Evolutionary conservation across 2,329 filamentous ascomycete genomes (phyloP), one percentile per base, ranked within the genome.

Genomic region (Coniosporium tulheliwenetii): DNA sequence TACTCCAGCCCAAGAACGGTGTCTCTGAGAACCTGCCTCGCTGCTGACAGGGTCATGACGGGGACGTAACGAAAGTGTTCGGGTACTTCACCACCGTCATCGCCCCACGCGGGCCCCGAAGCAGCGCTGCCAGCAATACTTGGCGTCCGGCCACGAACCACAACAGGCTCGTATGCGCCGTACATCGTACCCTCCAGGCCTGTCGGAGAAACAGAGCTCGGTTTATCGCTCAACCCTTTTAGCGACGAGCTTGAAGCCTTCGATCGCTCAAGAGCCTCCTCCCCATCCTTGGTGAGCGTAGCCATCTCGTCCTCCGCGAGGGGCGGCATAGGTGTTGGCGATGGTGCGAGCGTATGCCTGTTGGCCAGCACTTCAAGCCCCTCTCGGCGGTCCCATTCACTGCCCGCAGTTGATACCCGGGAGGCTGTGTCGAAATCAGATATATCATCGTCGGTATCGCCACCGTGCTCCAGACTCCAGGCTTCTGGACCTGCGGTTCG

Each of bases 51-150:
- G 1, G 89, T 93, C 63, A 98, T 83, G 61, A 87, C 86, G 12
- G 91, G 91, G 12, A 96, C 89, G 53, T 91, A 94, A 31, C 82
- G 85, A 58, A 85, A 85, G 56, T 96, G 87, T 50, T 94, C 85
- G 31, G 85, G 81, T 44, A 85, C 77, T 1, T 75, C 69, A 46
- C 81, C 76, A 45, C 82, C 77, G 10, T n/a, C 30, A 30, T 29
- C 58, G 54, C 1, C 61, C 60, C 43, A 64, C 52, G 40, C 61
- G 60, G 70, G 39, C 32, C 32, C 13, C 32, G 32, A 81, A 75
- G 51, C 81, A 52, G 77, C 75, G 44, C 83, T 91, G 40, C 83
- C 85, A 3, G 82, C 77, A 61, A 87, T 74, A 55, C 86, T 94
- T 30, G 85, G 81, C 3, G 83, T 83, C 39, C 85, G 74, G 36